Conservation (phyloP, 2,329 filamentous ascomycete species). For the Aspergillus neotritici region DNA sequence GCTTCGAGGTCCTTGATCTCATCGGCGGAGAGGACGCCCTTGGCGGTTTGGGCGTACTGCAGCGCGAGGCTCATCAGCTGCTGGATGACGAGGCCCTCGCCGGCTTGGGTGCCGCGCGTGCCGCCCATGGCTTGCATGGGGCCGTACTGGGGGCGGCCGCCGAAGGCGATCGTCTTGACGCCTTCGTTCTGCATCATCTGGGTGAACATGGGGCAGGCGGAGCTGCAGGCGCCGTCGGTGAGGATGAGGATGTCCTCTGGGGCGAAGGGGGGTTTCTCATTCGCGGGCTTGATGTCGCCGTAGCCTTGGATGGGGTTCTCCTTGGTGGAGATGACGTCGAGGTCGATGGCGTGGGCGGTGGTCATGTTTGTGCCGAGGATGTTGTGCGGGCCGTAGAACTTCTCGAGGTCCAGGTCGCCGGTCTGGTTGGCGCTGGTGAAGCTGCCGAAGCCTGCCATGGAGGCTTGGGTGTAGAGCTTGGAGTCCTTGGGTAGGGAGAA, state of each 20-base stretch:
- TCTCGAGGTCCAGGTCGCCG: slow-evolving; percentile 39
- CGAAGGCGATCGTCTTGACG: slow-evolving; percentile 54
- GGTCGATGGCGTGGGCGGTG: slow-evolving; percentile 23
- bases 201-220: slow-evolving; percentile 55
- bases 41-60: slow-evolving; percentile 8
- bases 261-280: slow-evolving; percentile 20
- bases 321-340: slow-evolving; percentile 12
- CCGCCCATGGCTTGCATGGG: slow-evolving; percentile 62
- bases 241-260: slow-evolving; percentile 35
- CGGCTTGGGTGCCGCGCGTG: slow-evolving; percentile 49
- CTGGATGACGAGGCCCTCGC: slow-evolving; percentile 17
- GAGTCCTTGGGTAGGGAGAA: slow-evolving; percentile 7
- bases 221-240: slow-evolving; percentile 54
- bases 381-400: slow-evolving; percentile 39
- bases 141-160: slow-evolving; percentile 51
- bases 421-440: slow-evolving; percentile 21
- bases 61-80: slow-evolving; percentile 5
- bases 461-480: not conserved
- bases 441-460: not conserved
- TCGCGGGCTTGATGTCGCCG: slow-evolving; percentile 12
- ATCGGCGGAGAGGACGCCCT: slow-evolving; percentile 9
- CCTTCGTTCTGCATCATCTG: slow-evolving; percentile 51
- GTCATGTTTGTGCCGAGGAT: slow-evolving; percentile 17
- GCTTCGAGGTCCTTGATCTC: not conserved
- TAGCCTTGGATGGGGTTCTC: slow-evolving; percentile 23